A percentile compares a stretch with the other conserved stretches of the same genome.
Conservation (phyloP, 352 stramenopile species). For the Pelagophyceae sp. region DNA sequence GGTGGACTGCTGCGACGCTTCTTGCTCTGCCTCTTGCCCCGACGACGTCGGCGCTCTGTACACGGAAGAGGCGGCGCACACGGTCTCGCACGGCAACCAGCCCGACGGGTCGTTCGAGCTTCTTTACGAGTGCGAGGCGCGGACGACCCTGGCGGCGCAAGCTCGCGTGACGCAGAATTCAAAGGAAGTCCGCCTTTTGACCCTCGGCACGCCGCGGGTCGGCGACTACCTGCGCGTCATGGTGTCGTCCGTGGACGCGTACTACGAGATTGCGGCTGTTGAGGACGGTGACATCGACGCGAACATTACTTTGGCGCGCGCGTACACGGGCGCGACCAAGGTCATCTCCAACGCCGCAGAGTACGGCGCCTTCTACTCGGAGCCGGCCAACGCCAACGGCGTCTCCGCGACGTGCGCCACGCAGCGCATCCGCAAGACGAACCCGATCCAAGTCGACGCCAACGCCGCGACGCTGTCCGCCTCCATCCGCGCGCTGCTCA, state of each 20-base stretch:
- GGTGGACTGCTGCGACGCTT: background rate
- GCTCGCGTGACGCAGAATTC: background rate
- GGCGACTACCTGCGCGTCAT: conserved; percentile 32
- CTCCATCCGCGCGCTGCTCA: background rate
- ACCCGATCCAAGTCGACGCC: conserved; percentile 55
- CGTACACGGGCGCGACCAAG: background rate
- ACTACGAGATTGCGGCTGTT: conserved; percentile 25
- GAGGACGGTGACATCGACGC: background rate
- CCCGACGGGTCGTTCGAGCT: conserved; percentile 51
- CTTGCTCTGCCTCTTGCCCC: background rate
- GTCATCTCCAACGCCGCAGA: conserved; percentile 40
- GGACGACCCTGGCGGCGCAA: background rate
- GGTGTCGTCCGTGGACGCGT: conserved; percentile 13
- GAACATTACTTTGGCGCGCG: background rate
- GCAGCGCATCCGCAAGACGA: conserved; percentile 35
- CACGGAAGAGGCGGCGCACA: background rate
- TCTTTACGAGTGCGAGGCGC: conserved; percentile 56
- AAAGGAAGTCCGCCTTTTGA: conserved; percentile 32
- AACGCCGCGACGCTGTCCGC: conserved; percentile 32
- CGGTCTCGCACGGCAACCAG: conserved; percentile 45
- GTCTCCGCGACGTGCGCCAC: conserved; percentile 28
- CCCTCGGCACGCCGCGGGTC: conserved; percentile 19
- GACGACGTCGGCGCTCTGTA: background rate
- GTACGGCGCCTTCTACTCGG: conserved; percentile 45
- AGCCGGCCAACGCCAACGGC: conserved; percentile 37